A percentile compares a stretch with the other conserved stretches of the same genome.
These are phyloP conservation scores for Penicillium maclennaniae DNA, from an alignment of 495 filamentous ascomycete species.

Conservation along the genomic window DNA sequence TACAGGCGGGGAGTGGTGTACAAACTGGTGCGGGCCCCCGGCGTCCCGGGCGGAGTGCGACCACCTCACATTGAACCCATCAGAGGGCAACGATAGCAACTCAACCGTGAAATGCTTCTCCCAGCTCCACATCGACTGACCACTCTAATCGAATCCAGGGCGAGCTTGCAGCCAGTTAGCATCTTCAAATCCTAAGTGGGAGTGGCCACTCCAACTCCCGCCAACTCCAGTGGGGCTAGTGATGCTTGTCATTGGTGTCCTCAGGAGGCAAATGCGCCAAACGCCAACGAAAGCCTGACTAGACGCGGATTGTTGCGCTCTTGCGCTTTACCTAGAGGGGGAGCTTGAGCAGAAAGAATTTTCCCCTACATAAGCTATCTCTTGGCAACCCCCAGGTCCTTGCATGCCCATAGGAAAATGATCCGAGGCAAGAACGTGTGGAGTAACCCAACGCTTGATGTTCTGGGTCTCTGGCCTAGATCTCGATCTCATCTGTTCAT, in stretches of 20 bases:
- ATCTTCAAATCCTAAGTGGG: neutral
- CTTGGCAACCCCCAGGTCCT: neutral
- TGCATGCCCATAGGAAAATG: neutral
- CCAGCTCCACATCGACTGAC: constrained; percentile 12
- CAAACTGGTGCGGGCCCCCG: neutral
- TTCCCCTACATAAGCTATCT: constrained; percentile 8
- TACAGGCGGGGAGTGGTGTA: neutral
- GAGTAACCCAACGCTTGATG: neutral
- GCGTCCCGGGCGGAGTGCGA: neutral
- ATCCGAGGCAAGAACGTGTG: neutral
- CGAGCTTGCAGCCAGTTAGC: constrained; percentile 19
- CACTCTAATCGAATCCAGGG: constrained; percentile 14
- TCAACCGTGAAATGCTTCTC: constrained; percentile 14
- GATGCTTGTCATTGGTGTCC: constrained; percentile 11
- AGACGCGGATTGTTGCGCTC: constrained; percentile 11
- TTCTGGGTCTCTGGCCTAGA: neutral
- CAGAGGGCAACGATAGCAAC: neutral
- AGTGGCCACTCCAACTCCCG: constrained; percentile 10
- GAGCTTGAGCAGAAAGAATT: constrained; percentile 37
- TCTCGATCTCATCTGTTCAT: neutral
- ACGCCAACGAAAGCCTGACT: constrained; percentile 16
- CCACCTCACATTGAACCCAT: neutral
- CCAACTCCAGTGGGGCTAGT: constrained; percentile 8
- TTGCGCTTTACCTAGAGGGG: constrained; percentile 31
- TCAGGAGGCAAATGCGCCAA: constrained; percentile 11